Base-by-base conservation (phyloP, 495 filamentous ascomycete species). In the Penicillium silybi region DNA sequence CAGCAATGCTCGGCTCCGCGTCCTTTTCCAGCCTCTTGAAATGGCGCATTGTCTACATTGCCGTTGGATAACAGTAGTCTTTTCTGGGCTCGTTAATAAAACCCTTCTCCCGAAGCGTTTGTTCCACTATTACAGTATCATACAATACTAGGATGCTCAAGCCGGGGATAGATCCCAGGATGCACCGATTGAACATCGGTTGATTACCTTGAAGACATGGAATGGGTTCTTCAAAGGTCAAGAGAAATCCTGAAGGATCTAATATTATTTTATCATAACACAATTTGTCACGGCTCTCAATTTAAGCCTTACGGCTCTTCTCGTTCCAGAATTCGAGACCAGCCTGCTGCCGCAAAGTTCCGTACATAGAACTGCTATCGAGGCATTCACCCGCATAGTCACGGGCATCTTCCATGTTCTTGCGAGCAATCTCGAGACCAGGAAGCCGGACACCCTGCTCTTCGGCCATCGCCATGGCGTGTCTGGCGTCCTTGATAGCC, bases 301-400 rank as follows among this genome's bases (percentile, higher is more conserved):
- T 42, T 20, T 53, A 65, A 38, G 52, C 66, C 53, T 70, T 61
- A n/a, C 71, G 52, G 52, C 69, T 72, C 55, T 73, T 74, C 54
- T 74, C 70, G 58, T 74, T 76, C 73, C 73, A 74, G 51, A 76
- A 76, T 44, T 62, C 57, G 50, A 76, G 53, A 1, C 69, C 71
- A 16, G 73, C 67, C 54, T 71, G 67, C 53, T 74, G 73, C 2
- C 73, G 65, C 53, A 76, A 46, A 20, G 62, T 50, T 10, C 73
- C 73, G 49, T 76, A 76, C 71, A 76, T 76, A 13, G 73, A 64
- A 41, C 68, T 73, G 56, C 68, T 74, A 48, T 76, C 73, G 17
- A 76, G 52, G 48, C 70, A 74, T 46, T 72, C 70, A 6, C 73
- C 73, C 0, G 50, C 73, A 53, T 70, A 74, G 6, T 71, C 62